phyloP scores from a whole-genome alignment of 495 filamentous ascomycete genomes.

The Penicillium macrosclerotiorum region DNA sequence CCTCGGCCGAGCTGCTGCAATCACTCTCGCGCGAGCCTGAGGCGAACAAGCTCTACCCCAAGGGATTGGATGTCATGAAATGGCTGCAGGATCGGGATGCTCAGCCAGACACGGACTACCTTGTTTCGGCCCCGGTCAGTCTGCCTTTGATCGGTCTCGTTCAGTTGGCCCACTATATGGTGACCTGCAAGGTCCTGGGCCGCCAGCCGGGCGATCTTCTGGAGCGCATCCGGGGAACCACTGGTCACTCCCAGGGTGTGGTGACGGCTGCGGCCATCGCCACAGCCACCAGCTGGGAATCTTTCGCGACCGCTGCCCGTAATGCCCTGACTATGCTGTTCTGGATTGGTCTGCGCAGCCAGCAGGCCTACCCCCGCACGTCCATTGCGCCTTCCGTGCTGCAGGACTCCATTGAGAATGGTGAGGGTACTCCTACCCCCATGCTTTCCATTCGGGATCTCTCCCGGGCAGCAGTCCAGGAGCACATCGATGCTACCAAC shows the following conservation, averaged over 20 bases:
- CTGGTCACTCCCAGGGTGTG: constrained; percentile 95
- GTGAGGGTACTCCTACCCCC: constrained; percentile 89
- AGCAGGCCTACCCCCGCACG: constrained; percentile 93
- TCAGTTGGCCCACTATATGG: constrained; percentile 88
- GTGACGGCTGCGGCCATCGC: constrained; percentile 92
- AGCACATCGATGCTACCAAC: constrained; percentile 94
- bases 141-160: constrained; percentile 94
- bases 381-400: constrained; percentile 87
- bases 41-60: constrained; percentile 91
- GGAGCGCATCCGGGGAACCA: constrained; percentile 78
- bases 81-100: constrained; percentile 86
- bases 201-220: constrained; percentile 81
- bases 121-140: constrained; percentile 95
- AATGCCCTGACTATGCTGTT: constrained; percentile 91
- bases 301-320: constrained; percentile 72
- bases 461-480: constrained; percentile 77
- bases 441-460: constrained; percentile 98
- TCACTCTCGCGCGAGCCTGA: constrained; percentile 79
- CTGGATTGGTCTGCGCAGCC: constrained; percentile 98
- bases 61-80: constrained; percentile 87
- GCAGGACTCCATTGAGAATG: constrained; percentile 92
- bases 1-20: constrained; percentile 78
- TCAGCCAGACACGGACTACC: constrained; percentile 91
- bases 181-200: constrained; percentile 87
- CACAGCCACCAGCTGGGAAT: constrained; percentile 83